Evolutionary conservation across 1,284 basidiomycete species (phyloP).

Genomic region (Pseudozyma hubeiensis): DNA sequence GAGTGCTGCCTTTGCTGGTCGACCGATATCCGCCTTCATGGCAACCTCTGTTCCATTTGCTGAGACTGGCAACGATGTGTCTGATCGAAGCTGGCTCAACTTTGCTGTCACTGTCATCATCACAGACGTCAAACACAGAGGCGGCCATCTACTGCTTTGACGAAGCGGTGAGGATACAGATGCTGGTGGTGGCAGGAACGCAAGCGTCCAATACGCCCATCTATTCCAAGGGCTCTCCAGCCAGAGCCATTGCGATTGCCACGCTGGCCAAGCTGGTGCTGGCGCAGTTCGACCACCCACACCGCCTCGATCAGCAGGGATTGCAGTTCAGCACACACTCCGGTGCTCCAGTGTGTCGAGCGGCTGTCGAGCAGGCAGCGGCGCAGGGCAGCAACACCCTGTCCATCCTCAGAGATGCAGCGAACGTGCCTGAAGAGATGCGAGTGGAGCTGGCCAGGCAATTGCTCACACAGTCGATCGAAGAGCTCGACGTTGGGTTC

Average conservation of each 20-base stretch:
- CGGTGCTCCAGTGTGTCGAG: slow-evolving; percentile 17
- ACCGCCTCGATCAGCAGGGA: slow-evolving; percentile 12
- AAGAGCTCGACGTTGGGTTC: slow-evolving; percentile 51
- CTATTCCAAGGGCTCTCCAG: slow-evolving; percentile 80
- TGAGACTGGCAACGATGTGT: slow-evolving; percentile 77
- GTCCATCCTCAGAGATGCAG: slow-evolving; percentile 32
- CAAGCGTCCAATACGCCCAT: slow-evolving; percentile 68
- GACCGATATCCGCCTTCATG: slow-evolving; percentile 69
- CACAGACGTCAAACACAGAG: slow-evolving; percentile 5
- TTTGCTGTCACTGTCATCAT: slow-evolving; percentile 6
- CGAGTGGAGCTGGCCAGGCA: slow-evolving; percentile 38
- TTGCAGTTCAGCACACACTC: background rate
- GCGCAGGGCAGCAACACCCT: slow-evolving; percentile 19
- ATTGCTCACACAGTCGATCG: slow-evolving; percentile 47
- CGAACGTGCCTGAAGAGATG: slow-evolving; percentile 29
- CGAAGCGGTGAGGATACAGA: slow-evolving; percentile 68
- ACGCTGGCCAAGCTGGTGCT: slow-evolving; percentile 84
- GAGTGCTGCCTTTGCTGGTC: slow-evolving; percentile 74
- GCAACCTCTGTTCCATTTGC: slow-evolving; percentile 81
- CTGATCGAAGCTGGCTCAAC: slow-evolving; percentile 71
- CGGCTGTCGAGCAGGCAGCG: slow-evolving; percentile 18
- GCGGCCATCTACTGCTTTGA: slow-evolving; percentile 44
- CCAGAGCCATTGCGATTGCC: slow-evolving; percentile 79
- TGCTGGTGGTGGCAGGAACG: slow-evolving; percentile 75
- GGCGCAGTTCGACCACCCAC: slow-evolving; percentile 74